Evolutionary conservation across 2,329 filamentous ascomycete genomes (phyloP).

Genomic region (Clarireedia paspali): DNA sequence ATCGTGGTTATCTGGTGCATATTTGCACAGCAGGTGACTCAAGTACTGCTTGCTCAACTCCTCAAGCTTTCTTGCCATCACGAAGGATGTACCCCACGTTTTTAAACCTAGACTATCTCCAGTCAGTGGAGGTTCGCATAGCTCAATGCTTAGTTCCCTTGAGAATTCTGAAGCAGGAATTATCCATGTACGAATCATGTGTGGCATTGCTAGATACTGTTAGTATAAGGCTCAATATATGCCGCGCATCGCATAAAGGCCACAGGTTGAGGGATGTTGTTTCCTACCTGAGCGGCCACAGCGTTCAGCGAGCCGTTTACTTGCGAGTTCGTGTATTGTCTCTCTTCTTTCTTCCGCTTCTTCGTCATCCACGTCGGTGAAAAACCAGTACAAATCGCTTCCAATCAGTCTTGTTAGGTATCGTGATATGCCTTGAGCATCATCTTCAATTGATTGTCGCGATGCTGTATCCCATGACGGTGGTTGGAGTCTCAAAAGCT

Average conservation of each 20-base stretch:
- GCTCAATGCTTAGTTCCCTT: slow-evolving; percentile 50
- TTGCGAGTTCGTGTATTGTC: slow-evolving; percentile 69
- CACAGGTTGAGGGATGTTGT: neutral
- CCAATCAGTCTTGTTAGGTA: slow-evolving; percentile 66
- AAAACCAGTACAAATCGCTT: slow-evolving; percentile 60
- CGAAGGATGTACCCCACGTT: slow-evolving; percentile 89
- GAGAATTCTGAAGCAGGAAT: slow-evolving; percentile 39
- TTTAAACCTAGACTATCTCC: slow-evolving; percentile 87
- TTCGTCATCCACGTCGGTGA: slow-evolving; percentile 20
- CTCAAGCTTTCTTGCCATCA: slow-evolving; percentile 67
- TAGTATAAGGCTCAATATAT: neutral
- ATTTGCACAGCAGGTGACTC: slow-evolving; percentile 30
- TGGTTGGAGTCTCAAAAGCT: slow-evolving; percentile 57
- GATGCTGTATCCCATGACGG: slow-evolving; percentile 51
- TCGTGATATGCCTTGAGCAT: slow-evolving; percentile 46
- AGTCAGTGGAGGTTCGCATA: slow-evolving; percentile 82
- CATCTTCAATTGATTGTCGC: slow-evolving; percentile 28
- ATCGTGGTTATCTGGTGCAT: slow-evolving; percentile 1
- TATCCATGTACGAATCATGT: slow-evolving; percentile 51
- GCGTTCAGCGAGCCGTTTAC: slow-evolving; percentile 72
- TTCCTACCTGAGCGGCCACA: slow-evolving; percentile 64
- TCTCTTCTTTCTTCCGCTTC: slow-evolving; percentile 47
- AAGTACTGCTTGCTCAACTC: slow-evolving; percentile 28
- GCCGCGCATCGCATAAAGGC: neutral
- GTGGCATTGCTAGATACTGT: slow-evolving; percentile 45